Base-by-base conservation (phyloP, 306 rosid genomes). In the Malus asiatica region DNA sequence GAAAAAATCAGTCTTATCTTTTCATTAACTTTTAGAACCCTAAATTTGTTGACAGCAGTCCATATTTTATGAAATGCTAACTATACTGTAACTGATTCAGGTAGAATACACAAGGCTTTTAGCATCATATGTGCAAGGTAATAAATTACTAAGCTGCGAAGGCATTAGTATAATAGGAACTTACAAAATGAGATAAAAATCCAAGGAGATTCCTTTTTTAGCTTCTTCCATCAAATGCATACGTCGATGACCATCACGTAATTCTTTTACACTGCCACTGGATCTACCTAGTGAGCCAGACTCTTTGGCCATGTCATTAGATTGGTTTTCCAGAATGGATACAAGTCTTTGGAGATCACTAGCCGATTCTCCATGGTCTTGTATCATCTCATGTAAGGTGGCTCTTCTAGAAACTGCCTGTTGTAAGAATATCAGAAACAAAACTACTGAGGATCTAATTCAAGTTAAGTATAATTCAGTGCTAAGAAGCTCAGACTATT, bases 351-450 rank as follows among this genome's bases (percentile, higher is more conserved):
- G 86, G 77, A 90, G 93, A 83, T 90, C 97, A 76, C 80, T 83
- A 76, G 96, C 86, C 23, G 93, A 96, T 81, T 89, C 89, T 69
- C 80, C 89, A 74, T 90, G 88, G 71, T 95, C 97, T 80, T 96
- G 85, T 65, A 95, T 91, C 93, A 78, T 89, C 83, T 92, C 97
- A 76, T 92, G 89, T 72, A 95, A 82, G 79, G 89, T 85, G 48
- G 96, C 98, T 82, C 98, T 90, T 89, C 97, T 90, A 75, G 96
- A 89, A 80, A 94, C 84, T 66, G 97, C 97, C 98, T 95, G 85
- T 68, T 45, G 67, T 70, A 14, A 66, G 75, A 30, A 14, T 74
- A 69, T 82, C 61, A 83, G 82, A 74, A 71, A 66, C 73, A 65
- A 48, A 8, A 55, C 66, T 6, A 70, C 33, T 27, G 38, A 73